A percentile compares a stretch with the other conserved stretches of the same genome.
Evolutionary conservation across 179 eudicot genomes (phyloP).

Genomic region (Silene vulgaris): DNA sequence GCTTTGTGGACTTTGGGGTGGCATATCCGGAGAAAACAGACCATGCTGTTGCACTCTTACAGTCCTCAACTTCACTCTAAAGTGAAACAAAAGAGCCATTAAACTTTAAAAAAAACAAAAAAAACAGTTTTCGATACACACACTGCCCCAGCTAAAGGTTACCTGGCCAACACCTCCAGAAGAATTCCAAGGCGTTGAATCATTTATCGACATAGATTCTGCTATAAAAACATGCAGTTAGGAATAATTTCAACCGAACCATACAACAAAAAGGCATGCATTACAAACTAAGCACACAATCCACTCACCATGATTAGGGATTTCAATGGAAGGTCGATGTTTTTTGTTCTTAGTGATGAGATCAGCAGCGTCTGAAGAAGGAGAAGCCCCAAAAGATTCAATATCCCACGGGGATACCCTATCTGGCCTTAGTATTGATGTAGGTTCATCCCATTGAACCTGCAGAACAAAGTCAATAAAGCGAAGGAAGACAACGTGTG

Average conservation of each 20-base stretch:
- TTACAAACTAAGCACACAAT: neutral
- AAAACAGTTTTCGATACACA: neutral
- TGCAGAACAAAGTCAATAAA: constrained; percentile 20
- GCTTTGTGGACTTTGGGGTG: constrained; percentile 28
- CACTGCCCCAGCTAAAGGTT: neutral
- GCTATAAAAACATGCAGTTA: constrained; percentile 9
- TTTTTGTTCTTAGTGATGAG: constrained; percentile 56
- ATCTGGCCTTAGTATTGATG: constrained; percentile 64
- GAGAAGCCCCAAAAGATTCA: constrained; percentile 63
- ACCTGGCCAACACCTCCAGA: constrained; percentile 34
- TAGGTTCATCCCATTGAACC: constrained; percentile 95
- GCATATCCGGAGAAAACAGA: constrained; percentile 36
- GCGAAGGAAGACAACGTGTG: neutral
- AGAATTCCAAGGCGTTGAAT: constrained; percentile 53
- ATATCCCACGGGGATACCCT: constrained; percentile 95
- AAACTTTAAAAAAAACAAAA: neutral
- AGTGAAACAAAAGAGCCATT: constrained; percentile 7
- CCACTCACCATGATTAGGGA: constrained; percentile 46
- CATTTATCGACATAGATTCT: constrained; percentile 45
- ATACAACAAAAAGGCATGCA: neutral
- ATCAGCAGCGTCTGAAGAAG: constrained; percentile 34
- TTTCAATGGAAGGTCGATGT: constrained; percentile 51
- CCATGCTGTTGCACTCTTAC: constrained; percentile 31
- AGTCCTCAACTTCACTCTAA: constrained; percentile 46
- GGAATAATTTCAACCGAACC: constrained; percentile 4